A percentile compares a stretch with the other conserved stretches of the same genome.
phyloP scores from a whole-genome alignment of 495 filamentous ascomycete genomes.

The Aspergillus sclerotioniger region DNA sequence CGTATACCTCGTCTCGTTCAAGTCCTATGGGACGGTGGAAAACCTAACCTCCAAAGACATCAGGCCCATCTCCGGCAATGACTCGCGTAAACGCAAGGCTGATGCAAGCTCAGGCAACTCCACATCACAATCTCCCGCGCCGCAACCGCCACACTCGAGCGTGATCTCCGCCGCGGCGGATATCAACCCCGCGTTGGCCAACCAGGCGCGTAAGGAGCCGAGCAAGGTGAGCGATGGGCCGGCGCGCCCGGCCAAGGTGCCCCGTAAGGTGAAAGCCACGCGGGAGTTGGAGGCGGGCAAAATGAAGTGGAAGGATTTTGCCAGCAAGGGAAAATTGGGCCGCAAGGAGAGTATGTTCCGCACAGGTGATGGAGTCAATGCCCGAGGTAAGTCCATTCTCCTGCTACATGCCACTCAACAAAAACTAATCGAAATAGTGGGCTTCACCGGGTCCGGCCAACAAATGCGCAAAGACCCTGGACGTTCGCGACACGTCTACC shows the following conservation, averaged over 20 bases:
- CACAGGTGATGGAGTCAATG: constrained; percentile 79
- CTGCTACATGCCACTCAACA: neutral
- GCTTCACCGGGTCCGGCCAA: constrained; percentile 92
- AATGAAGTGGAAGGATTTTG: constrained; percentile 93
- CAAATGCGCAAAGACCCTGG: constrained; percentile 89
- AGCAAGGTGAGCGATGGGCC: constrained; percentile 67
- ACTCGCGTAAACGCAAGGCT: constrained; percentile 85
- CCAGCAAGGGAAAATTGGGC: constrained; percentile 71
- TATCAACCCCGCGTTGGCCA: constrained; percentile 76
- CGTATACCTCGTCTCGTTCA: constrained; percentile 92
- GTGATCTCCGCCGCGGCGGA: constrained; percentile 87
- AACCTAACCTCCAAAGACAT: constrained; percentile 83
- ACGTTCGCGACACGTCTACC: constrained; percentile 81
- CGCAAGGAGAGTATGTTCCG: constrained; percentile 98
- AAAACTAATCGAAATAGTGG: constrained; percentile 55
- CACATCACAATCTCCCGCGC: constrained; percentile 46
- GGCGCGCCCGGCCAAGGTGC: constrained; percentile 59
- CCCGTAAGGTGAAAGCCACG: constrained; percentile 84
- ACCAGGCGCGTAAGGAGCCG: constrained; percentile 64
- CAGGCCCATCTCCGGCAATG: constrained; percentile 63
- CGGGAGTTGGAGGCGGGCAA: constrained; percentile 88
- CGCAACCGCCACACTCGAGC: constrained; percentile 42
- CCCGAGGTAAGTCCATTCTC: constrained; percentile 62
- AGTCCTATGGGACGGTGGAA: constrained; percentile 79
- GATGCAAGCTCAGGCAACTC: constrained; percentile 65